Evolutionary conservation across 2,329 filamentous ascomycete species (phyloP), one percentile per base, ranked within the genome.

Genomic region (Macrophomina tecta): DNA sequence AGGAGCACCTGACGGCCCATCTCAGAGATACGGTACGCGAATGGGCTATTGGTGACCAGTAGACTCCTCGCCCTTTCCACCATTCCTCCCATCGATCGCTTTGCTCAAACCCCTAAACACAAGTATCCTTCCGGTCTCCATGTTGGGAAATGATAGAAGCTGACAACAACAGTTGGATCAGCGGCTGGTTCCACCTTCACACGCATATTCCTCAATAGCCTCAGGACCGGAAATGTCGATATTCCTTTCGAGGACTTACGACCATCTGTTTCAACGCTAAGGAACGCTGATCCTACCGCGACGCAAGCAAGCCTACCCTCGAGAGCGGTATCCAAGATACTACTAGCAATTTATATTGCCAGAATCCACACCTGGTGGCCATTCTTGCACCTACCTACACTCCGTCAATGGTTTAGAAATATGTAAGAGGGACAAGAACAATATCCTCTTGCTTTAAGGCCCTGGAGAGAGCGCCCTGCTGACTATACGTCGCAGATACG

Each of bases 21-120:
- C 52, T 38, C 52, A 55, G 16, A 38, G 52, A 55, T 55, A 55
- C n/a, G 52, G 52, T 55, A 40, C 52, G 52, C 40, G 18, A 23
- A 23, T 23, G 23, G 23, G 23, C 1, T 23, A 23, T 23, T 23
- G 23, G 23, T 23, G 23, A 23, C 23, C 3, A 23, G 23, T 23
- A 23, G 23, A 23, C 23, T 23, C 23, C 23, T 23, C 23, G 23
- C 23, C 23, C 23, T 23, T 23, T 1, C 23, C 23, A 23, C 23
- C 23, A 23, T 23, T 23, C 23, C 23, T 23, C 23, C 23, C 23
- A 23, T 23, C 3, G 23, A 23, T 23, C 23, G 23, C 23, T 23
- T 23, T 23, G 23, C 23, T 23, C 23, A 23, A 23, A 23, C 23
- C 23, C 23, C 23, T 23, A 23, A 23, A 23, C 23, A 23, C 23